Base-by-base conservation (phyloP, 768 basidiomycete genomes). In the Lactarius indigo region DNA sequence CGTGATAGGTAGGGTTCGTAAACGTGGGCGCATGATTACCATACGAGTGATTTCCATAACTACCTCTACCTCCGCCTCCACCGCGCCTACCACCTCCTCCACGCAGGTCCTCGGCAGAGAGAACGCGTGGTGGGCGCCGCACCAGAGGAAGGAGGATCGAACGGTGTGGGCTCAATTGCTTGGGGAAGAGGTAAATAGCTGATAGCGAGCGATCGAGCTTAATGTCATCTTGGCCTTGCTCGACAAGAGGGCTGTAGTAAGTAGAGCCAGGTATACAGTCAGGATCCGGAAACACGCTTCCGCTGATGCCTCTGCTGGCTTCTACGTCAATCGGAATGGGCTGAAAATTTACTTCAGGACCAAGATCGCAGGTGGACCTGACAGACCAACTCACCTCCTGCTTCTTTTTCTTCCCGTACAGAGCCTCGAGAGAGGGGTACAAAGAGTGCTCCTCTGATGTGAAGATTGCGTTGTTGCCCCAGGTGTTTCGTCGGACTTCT, bases 251-350 rank as follows among this genome's bases (percentile, higher is more conserved):
- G 37, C 85, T 86, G 71, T 88, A 87, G 75, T 92, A 96, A 0
- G 93, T 96, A 7, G 95, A 91, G 60, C 94, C 93, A 3, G 97
- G 97, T 15, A 98, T 84, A 72, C 90, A 96, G 63, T 88, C 87
- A 20, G 94, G 90, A 76, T 96, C 93, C 18, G 92, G 88, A 23
- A 93, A 78, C 39, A 94, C 85, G 44, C 82, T 82, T 12, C 97
- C 97, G 65, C 82, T 88, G 59, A 96, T 86, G 30, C 96, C 94
- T 67, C 84, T 84, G 70, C 91, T 93, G 30, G 87, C 77, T 47
- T 81, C 82, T 15, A 81, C 75, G 70, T 96, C 88, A 58, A 99
- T 81, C 0, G 81, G 77, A 47, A 92, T 80, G 30, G 92, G 89
- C 97, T 98, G 73, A 55, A 58, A 61, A 62, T 35, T 6, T 18